Conservation (phyloP, 2,329 filamentous ascomycete genomes). For the Penicillium concentricum region DNA sequence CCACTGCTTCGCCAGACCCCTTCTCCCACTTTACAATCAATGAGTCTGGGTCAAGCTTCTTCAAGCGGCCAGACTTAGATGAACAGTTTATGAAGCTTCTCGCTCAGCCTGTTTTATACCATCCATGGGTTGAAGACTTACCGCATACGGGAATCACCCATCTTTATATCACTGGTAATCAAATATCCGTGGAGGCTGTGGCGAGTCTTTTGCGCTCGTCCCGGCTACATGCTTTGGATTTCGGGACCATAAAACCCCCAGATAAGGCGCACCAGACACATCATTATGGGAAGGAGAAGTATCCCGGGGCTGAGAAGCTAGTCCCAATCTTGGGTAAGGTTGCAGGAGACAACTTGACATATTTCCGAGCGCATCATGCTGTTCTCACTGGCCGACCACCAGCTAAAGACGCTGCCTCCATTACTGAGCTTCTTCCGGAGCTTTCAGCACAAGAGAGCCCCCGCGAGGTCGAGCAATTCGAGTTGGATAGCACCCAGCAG, state of each 20-base stretch:
- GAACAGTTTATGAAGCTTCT: conserved; percentile 51
- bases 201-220: conserved; percentile 53
- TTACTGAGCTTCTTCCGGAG: conserved; percentile 32
- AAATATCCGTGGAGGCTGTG: conserved; percentile 56
- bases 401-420: conserved; percentile 28
- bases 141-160: conserved; percentile 59
- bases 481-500: conserved; percentile 29
- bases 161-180: conserved; percentile 58
- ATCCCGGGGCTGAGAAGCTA: conserved; percentile 56
- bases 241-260: conserved; percentile 48
- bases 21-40: conserved; percentile 10
- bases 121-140: conserved; percentile 56
- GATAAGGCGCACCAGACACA: conserved; percentile 25
- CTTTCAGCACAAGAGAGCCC: conserved; percentile 31
- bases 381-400: conserved; percentile 51
- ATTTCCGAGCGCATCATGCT: conserved; percentile 56
- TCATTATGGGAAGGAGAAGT: conserved; percentile 15
- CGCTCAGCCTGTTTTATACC: conserved; percentile 51
- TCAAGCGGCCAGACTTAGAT: conserved; percentile 41
- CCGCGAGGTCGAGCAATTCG: conserved; percentile 21
- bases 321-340: conserved; percentile 50
- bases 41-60: conserved; percentile 17
- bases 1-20: conserved; percentile 7
- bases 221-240: conserved; percentile 56
- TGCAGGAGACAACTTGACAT: conserved; percentile 51